These are phyloP conservation scores for Diaporthe ilicicola DNA, from an alignment of 2,329 filamentous ascomycete species.

Conservation along the genomic window DNA sequence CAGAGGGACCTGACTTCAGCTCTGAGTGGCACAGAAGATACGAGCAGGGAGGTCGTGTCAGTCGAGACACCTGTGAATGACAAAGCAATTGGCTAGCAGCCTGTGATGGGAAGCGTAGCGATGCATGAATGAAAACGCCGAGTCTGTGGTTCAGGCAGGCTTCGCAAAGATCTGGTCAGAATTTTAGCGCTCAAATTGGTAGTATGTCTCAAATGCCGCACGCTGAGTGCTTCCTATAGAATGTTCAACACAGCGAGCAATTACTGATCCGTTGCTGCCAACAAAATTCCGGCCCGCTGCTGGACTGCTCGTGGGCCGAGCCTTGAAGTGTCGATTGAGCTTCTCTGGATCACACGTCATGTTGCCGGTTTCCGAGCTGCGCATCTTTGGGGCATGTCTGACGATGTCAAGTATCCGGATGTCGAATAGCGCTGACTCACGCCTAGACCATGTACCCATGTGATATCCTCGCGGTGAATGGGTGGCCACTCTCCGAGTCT, in stretches of 20 bases:
- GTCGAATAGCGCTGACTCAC: not conserved
- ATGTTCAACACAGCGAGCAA: not conserved
- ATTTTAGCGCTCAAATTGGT: not conserved
- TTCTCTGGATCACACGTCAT: not conserved
- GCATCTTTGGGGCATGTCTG: not conserved
- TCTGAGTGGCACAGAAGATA: not conserved
- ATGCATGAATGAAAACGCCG: too few species aligned
- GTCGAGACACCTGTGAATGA: conserved; percentile 18
- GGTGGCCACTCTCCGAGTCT: not conserved
- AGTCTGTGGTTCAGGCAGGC: too few species aligned
- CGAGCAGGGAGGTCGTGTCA: conserved; percentile 12
- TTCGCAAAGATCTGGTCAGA: not conserved
- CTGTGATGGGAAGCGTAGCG: not conserved
- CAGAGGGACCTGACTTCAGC: not conserved
- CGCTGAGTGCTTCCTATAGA: not conserved
- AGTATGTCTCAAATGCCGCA: not conserved
- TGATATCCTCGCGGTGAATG: not conserved
- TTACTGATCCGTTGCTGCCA: not conserved
- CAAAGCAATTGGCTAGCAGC: not conserved
- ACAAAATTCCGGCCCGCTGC: not conserved
- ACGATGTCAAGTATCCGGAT: not conserved
- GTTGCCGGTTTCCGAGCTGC: not conserved
- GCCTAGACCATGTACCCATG: not conserved
- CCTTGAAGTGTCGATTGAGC: too few species aligned
- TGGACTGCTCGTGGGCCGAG: not conserved